A percentile compares a stretch with the other conserved stretches of the same genome.
Evolutionary conservation across 1,139 yeast species (phyloP).

Genomic region (Hyphopichia khmerensis): DNA sequence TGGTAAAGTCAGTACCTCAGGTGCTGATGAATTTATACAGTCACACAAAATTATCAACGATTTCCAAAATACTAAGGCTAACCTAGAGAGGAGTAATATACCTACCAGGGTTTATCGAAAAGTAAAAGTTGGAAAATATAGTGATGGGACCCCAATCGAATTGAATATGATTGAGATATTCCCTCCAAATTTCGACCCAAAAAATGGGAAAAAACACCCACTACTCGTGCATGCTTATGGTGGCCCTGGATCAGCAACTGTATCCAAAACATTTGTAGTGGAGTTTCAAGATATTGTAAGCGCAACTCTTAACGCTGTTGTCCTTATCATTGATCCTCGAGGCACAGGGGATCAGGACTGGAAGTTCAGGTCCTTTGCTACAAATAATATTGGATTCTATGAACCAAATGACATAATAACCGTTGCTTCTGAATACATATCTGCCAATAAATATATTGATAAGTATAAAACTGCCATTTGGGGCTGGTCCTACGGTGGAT

Average conservation of each 20-base stretch:
- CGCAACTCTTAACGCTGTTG: slow-evolving; percentile 69
- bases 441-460: slow-evolving; percentile 55
- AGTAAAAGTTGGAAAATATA: slow-evolving; percentile 42
- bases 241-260: slow-evolving; percentile 89
- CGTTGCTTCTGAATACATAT: slow-evolving; percentile 63
- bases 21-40: slow-evolving; percentile 19
- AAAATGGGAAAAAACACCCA: slow-evolving; percentile 57
- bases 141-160: slow-evolving; percentile 38
- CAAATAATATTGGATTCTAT: slow-evolving; percentile 73
- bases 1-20: slow-evolving; percentile 1
- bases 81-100: slow-evolving; percentile 36
- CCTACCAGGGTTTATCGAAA: slow-evolving; percentile 57
- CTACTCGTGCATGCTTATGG: slow-evolving; percentile 83
- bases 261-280: slow-evolving; percentile 50
- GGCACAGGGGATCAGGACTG: slow-evolving; percentile 94
- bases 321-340: slow-evolving; percentile 85
- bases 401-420: slow-evolving; percentile 81
- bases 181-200: slow-evolving; percentile 67
- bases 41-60: slow-evolving; percentile 31
- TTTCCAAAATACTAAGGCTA: slow-evolving; percentile 22
- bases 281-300: slow-evolving; percentile 72
- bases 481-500: slow-evolving; percentile 89
- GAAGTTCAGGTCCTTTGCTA: slow-evolving; percentile 66
- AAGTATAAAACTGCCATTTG: slow-evolving; percentile 73
- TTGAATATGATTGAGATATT: slow-evolving; percentile 71